Evolutionary conservation across 2,329 filamentous ascomycete genomes (phyloP), one percentile per base, ranked within the genome.

Genomic region (Epichloe gansuensis): DNA sequence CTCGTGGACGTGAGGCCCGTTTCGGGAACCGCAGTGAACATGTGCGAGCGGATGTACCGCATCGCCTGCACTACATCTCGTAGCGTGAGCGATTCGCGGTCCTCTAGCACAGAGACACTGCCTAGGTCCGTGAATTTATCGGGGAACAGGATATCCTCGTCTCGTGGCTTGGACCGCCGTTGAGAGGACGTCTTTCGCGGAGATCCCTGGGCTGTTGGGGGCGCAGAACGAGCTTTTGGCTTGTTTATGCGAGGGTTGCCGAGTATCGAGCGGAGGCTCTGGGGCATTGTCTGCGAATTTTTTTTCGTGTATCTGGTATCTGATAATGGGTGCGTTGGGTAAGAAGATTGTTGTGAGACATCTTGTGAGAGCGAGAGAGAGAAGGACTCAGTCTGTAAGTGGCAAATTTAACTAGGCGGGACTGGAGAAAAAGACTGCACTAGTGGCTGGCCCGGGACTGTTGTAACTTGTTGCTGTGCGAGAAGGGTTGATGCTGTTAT

Each of bases 41-140:
- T 86, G 59, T 68, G 72, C 21, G 62, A 66, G 39, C 75, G 76
- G 48, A 84, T 76, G 64, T 83, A 78, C 49, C 75, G 70, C 61
- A 88, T 80, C 23, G 81, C 80, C 62, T 86, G 82, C 0, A 79
- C 72, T 1, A 83, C 76, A 63, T 84, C 80, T 49, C 77, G 72
- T 5, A 85, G 73, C 31, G 71, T 74, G 13, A 80, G 67, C 56
- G 82, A 23, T 13, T 27, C 23, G 13, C 73, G 68, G 12, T 75
- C 73, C 0, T 74, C 73, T 0, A 87, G 68, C 3, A 76, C 71
- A 35, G 71, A 69, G 15, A 80, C 70, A 9, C 80, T 67, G 11
- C 83, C 84, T 13, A 71, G 64, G 58, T 87, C 82, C 44, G 82
- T 75, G 15, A 88, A 74, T 46, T 71, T 73, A 49, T 68, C 62